Percentiles rank a stretch among this genome's conserved stretches.
Conservation (phyloP, 306 rosid species). For the Begonia fuchsioides region DNA sequence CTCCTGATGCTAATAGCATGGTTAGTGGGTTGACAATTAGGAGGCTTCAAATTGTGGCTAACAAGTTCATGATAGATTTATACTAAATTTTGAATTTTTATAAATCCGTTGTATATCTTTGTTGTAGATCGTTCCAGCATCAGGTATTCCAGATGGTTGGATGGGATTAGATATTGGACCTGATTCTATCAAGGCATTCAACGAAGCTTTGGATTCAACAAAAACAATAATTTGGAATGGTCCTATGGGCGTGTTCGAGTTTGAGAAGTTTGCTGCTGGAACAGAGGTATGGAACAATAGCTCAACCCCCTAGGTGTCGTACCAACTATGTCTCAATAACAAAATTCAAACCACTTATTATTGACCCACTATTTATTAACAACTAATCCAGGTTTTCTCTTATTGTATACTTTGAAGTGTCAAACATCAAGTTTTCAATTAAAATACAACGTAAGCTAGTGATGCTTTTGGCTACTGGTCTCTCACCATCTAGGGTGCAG, state of each 20-base stretch:
- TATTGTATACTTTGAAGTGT: too few species aligned
- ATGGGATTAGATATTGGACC: constrained; percentile 99
- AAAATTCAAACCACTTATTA: too few species aligned
- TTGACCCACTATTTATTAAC: too few species aligned
- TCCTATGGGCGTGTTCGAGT: constrained; percentile 98
- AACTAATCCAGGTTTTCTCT: too few species aligned
- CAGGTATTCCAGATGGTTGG: constrained; percentile 85
- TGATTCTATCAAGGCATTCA: constrained; percentile 68
- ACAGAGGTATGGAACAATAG: constrained; percentile 44
- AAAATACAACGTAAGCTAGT: too few species aligned
- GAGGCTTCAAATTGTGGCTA: too few species aligned
- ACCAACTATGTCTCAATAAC: too few species aligned
- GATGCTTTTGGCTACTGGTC: too few species aligned
- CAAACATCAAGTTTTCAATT: too few species aligned
- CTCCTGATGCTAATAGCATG: constrained; percentile 84
- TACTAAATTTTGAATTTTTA: not conserved
- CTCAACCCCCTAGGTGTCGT: too few species aligned
- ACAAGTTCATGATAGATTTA: too few species aligned
- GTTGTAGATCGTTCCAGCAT: constrained; percentile 61
- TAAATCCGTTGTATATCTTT: not conserved
- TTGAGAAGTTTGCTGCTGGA: constrained; percentile 75
- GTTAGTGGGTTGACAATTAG: constrained; percentile 14
- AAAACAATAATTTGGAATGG: constrained; percentile 89
- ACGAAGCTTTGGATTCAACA: constrained; percentile 50
- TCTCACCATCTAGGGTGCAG: too few species aligned